Evolutionary conservation across 306 rosid genomes (phyloP), one percentile per base, ranked within the genome.

Genomic region (Urtica urens): DNA sequence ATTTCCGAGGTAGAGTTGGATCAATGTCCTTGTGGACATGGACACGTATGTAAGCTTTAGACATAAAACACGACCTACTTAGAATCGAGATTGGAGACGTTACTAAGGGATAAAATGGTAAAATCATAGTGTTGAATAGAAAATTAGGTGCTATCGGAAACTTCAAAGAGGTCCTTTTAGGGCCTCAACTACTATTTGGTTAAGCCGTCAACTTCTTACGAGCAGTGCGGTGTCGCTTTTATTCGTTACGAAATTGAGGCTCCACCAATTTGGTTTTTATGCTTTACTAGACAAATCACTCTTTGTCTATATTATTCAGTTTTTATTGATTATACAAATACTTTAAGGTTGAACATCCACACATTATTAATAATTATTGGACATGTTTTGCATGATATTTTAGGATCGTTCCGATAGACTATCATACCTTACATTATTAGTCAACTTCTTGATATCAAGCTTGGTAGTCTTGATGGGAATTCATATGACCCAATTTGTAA

Each of bases 171-270:
- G 33, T 55, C 63, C 58, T 41, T 78, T 67, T 56, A 1, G 60
- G 33, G 50, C 62, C 38, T 69, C 87, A 79, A 66, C 87, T 55
- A 70, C 84, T 56, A 59, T 53, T 68, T 45, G 46, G 97, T 68
- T 90, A 77, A 38, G 33, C 28, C 48, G 82, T 90, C 95, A 57
- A 66, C 66, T 70, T 81, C 85, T 29, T 39, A 46, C 64, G 55
- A 35, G 75, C 59, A 62, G 48, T 38, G 46, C 23, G 47, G 69
- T 52, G 68, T 70, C 63, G 34, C 54, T 49, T 35, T 47, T 60
- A 49, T 64, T 58, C 67, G 49, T 52, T 60, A 45, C 29, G 27
- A 37, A 78, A 78, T 53, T 20, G 64, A 63, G 67, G 59, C 68
- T 60, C 49, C 76, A 75, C 93, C 81, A 55, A 68, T 65, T 46